Evolutionary conservation across 305 asterid species (phyloP), one percentile per base, ranked within the genome.

Genomic region (Fraxinus sp.): DNA sequence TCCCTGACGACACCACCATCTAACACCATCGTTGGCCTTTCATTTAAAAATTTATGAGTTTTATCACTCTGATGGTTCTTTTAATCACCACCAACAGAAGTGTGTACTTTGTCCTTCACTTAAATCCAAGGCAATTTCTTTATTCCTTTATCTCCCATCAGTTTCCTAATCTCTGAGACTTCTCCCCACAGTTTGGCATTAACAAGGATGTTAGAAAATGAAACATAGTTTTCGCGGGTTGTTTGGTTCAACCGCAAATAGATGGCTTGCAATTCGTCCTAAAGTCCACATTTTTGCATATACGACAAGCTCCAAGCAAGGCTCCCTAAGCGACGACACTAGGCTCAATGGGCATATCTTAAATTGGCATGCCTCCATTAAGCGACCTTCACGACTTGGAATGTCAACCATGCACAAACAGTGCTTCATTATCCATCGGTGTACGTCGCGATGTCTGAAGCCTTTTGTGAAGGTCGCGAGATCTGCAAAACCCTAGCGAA

Each of bases 281-380:
- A 26, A 93, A 84, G 35, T 90, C 91, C 0, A 89, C 88, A 28
- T 93, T 91, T 89, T 90, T 91, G 74, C 89, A 86, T 79, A 88
- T 77, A 32, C 93, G 84, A 84, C 93, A 93, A 14, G 89, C 95
- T 83, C 94, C 94, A 79, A 93, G 93, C 87, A 91, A 84, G 79
- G 94, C 94, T 81, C 97, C 95, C 95, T 95, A 93, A 14, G 95
- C 92, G 75, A 89, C 79, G 28, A 91, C 89, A 82, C 86, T 89
- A 13, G 97, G 95, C 79, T 88, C 86, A 1, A 88, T 68, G 1
- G 95, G 93, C 94, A 93, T 90, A 72, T 87, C 57, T 76, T 91
- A 82, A 93, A 91, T 4, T 86, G 32, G 81, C 89, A 90, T 18
- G 97, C 97, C 81, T 91, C 92, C 16, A 33, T 81, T 77, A 91